phyloP scores from a whole-genome alignment of 352 stramenopile species.

The Vaucheria bursata region DNA sequence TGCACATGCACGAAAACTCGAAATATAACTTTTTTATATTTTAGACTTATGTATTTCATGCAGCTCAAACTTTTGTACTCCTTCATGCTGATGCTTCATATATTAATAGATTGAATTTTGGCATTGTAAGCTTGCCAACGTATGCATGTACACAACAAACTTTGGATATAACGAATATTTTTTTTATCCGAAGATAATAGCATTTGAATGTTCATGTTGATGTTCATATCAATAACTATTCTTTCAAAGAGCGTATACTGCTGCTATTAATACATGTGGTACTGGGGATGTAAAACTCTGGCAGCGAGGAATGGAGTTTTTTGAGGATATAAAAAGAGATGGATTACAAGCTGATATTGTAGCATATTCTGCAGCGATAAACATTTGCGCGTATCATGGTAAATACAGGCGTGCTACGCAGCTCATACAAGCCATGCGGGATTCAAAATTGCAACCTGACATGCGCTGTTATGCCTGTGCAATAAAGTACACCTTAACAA shows the following conservation, averaged over 20 bases:
- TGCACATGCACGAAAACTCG: too few species aligned
- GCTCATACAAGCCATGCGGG: constrained; percentile 1
- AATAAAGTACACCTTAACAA: background rate
- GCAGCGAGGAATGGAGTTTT: constrained; percentile 6
- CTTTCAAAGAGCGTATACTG: constrained; percentile 3
- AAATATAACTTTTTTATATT: too few species aligned
- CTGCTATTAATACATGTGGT: constrained; percentile 4
- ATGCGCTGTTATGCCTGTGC: background rate
- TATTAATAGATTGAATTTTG: too few species aligned
- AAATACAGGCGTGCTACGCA: constrained; percentile 3
- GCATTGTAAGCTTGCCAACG: too few species aligned
- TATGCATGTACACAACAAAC: too few species aligned
- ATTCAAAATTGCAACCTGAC: background rate
- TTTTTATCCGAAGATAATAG: too few species aligned
- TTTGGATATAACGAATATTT: too few species aligned
- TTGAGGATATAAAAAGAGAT: constrained; percentile 20
- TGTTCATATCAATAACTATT: too few species aligned
- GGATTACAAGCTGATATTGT: constrained; percentile 10
- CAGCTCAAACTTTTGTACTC: too few species aligned
- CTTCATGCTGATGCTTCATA: too few species aligned
- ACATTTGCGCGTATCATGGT: background rate
- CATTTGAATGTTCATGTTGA: too few species aligned
- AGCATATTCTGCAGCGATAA: background rate
- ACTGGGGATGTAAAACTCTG: background rate
- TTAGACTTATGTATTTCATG: too few species aligned